phyloP scores from a whole-genome alignment of 1,284 basidiomycete species.

The Taiwanofungus camphoratus region DNA sequence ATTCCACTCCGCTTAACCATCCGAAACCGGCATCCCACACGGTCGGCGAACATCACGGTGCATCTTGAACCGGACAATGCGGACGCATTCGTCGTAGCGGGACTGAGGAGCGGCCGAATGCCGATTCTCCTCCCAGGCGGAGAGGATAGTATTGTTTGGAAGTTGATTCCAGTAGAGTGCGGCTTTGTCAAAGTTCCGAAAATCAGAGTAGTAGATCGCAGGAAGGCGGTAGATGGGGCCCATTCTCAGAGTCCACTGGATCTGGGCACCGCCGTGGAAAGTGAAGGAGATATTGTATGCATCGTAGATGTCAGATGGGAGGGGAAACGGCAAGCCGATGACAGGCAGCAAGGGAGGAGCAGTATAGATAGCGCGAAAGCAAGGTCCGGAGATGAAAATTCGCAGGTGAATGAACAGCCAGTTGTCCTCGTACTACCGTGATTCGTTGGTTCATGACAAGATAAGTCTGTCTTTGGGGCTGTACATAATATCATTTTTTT shows the following conservation, averaged over 20 bases:
- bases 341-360: conserved; percentile 3
- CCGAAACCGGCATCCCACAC: conserved; percentile 57
- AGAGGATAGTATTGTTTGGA: conserved; percentile 61
- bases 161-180: conserved; percentile 66
- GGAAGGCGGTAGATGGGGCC: conserved; percentile 30
- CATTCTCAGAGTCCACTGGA: conserved; percentile 6
- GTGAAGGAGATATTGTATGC: conserved; percentile 41
- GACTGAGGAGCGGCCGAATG: conserved; percentile 56
- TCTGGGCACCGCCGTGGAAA: conserved; percentile 8
- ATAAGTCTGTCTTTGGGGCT: neutral
- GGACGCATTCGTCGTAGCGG: conserved; percentile 68
- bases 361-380: no score
- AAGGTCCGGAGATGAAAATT: neutral
- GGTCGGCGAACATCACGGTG: conserved; percentile 60
- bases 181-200: conserved; percentile 55
- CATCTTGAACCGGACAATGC: conserved; percentile 60
- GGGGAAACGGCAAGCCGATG: conserved; percentile 9
- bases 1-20: conserved; percentile 50
- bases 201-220: conserved; percentile 52
- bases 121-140: conserved; percentile 65
- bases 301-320: conserved; percentile 43
- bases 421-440: conserved; percentile 6
- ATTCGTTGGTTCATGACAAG: no score
- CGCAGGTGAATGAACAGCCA: neutral
- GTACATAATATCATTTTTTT: neutral